phyloP scores from a whole-genome alignment of 2,329 filamentous ascomycete genomes.

The Epichloe hybrida region DNA sequence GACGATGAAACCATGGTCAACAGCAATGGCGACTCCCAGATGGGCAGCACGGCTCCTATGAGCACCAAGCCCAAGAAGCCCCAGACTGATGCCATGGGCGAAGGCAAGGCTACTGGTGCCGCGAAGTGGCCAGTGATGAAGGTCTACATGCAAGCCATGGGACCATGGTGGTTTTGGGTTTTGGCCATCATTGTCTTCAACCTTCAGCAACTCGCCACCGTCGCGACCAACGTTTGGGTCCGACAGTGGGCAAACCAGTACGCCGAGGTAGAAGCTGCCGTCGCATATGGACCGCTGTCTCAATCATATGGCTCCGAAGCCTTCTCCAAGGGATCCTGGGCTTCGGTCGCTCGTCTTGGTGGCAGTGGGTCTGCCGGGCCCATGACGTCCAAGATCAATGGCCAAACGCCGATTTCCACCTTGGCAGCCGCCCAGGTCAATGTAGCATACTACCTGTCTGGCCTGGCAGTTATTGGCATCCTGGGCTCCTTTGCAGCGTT shows the following conservation, averaged over 20 bases:
- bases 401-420: conserved; percentile 8
- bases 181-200: conserved; percentile 62
- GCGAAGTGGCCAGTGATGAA: conserved; percentile 79
- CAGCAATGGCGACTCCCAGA: conserved; percentile 31
- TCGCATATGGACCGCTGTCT: conserved; percentile 11
- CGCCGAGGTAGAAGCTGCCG: conserved; percentile 23
- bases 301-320: conserved; percentile 14
- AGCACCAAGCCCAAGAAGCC: conserved; percentile 33
- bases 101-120: conserved; percentile 71
- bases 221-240: conserved; percentile 91
- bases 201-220: conserved; percentile 69
- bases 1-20: conserved; percentile 47
- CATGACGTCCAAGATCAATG: conserved; percentile 1
- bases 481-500: conserved; percentile 71
- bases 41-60: conserved; percentile 32
- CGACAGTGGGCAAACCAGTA: conserved; percentile 92
- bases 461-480: conserved; percentile 71
- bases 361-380: conserved; percentile 11
- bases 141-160: conserved; percentile 83
- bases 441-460: conserved; percentile 65
- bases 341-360: conserved; percentile 24
- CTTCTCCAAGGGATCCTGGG: conserved; percentile 18
- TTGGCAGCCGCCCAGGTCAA: conserved; percentile 49
- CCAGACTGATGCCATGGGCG: conserved; percentile 46
- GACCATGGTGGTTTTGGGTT: conserved; percentile 92